Evolutionary conservation across 352 stramenopile species (phyloP), one percentile per base, ranked within the genome.

Genomic region (Phytophthora ramorum): DNA sequence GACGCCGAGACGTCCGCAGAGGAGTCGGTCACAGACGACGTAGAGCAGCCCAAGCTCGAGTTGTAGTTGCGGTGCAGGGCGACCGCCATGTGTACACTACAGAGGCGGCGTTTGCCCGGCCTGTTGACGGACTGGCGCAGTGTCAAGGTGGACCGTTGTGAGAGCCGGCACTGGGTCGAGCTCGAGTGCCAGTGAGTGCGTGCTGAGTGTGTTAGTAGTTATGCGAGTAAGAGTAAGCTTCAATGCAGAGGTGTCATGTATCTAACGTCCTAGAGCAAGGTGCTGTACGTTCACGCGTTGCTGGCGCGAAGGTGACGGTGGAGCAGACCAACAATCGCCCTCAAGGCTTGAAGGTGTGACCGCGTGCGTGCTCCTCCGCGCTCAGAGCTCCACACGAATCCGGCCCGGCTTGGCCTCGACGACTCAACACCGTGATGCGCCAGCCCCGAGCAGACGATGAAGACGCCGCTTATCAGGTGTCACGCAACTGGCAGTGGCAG

Each of bases 1-100:
- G 72, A 76, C 12, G 72, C 68, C 22, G 68, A 80, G 56, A 75
- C 69, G 34, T 77, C 68, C 17, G 63, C 68, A 7, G 68, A 75
- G 35, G 72, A 79, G 54, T 73, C 66, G 6, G 47, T 60, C 48
- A 73, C 68, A 7, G 72, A 79, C 24, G 65, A 52, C 9, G 30
- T 35, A 35, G 55, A 72, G n/a, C 22, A 60, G 14, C 67, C 53
- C 56, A 47, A 77, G 30, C 2, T 61, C 34, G 43, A 52, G 53
- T 46, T 69, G 38, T 76, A 40, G 69, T 40, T 58, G 32, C 34
- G 52, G 9, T 60, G 20, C 41, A 32, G 37, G 47, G 34, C 8
- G n/a, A 56, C 12, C 14, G 50, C 30, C 47, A 62, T 60, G 37
- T 68, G 26, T 69, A 64, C 66, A 44, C 65, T 62, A 54, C 24